Conservation (phyloP, 2,329 filamentous ascomycete genomes). For the Epichloe amarillans region DNA sequence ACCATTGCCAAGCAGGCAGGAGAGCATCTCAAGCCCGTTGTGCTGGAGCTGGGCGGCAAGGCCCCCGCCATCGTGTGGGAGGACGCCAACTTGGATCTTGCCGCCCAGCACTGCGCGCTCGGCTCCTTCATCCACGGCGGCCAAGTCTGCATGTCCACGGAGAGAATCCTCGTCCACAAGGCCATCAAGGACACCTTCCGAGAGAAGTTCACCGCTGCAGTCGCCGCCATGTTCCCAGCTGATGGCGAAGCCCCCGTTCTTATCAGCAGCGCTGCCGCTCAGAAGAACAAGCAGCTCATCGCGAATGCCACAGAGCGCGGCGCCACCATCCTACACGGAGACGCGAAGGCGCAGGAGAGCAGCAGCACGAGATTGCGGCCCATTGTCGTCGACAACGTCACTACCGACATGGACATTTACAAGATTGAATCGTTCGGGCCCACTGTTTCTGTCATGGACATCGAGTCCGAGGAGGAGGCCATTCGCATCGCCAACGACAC, state of each 20-base stretch:
- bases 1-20: constrained; percentile 60
- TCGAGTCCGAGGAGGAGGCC: constrained; percentile 60
- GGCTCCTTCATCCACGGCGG: constrained; percentile 63
- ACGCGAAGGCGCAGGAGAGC: constrained; percentile 18
- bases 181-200: constrained; percentile 33
- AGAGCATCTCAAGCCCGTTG: constrained; percentile 61
- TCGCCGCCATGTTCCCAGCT: constrained; percentile 33
- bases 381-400: constrained; percentile 52
- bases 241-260: constrained; percentile 54
- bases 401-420: constrained; percentile 57
- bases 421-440: constrained; percentile 67
- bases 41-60: constrained; percentile 77
- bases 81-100: constrained; percentile 63
- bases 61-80: constrained; percentile 65
- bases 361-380: constrained; percentile 40
- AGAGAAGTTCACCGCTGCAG: constrained; percentile 24
- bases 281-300: constrained; percentile 54
- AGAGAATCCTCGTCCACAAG: constrained; percentile 51
- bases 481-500: constrained; percentile 66
- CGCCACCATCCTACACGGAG: constrained; percentile 34
- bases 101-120: constrained; percentile 52
- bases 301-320: constrained; percentile 56
- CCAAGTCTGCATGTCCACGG: constrained; percentile 79
- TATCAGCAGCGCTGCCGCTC: constrained; percentile 52
- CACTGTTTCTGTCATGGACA: constrained; percentile 51